Conservation (phyloP, 1,139 yeast species). For the Yamadazyma sp. region DNA sequence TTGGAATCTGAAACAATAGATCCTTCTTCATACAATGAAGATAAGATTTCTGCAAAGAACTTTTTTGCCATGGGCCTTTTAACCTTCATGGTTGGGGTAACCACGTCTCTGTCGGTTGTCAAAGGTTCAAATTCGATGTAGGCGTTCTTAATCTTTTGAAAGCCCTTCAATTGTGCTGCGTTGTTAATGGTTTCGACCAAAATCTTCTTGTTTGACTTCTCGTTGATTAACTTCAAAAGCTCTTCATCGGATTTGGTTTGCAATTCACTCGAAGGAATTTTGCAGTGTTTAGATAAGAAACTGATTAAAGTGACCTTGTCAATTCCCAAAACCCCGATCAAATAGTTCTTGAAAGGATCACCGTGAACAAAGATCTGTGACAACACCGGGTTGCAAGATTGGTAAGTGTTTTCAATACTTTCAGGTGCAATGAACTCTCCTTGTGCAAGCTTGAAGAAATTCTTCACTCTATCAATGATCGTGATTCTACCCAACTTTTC, state of each 20-base stretch:
- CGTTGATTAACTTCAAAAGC: conserved; percentile 28
- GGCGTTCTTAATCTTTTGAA: conserved; percentile 67
- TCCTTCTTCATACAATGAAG: conserved; percentile 62
- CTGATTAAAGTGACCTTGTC: conserved; percentile 23
- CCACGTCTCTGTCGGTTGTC: conserved; percentile 57
- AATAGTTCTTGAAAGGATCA: conserved; percentile 56
- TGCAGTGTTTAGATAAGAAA: conserved; percentile 19
- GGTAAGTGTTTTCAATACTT: conserved; percentile 39
- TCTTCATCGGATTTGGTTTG: conserved; percentile 16
- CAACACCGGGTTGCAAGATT: conserved; percentile 31
- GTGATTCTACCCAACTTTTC: conserved; percentile 25
- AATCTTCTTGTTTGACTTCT: conserved; percentile 25
- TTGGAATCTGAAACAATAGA: conserved; percentile 24
- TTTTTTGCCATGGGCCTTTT: conserved; percentile 61
- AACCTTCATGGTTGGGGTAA: conserved; percentile 77
- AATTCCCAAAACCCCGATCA: conserved; percentile 67
- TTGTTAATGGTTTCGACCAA: conserved; percentile 30
- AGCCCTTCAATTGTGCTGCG: conserved; percentile 38
- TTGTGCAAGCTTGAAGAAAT: conserved; percentile 45
- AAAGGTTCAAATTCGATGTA: conserved; percentile 65
- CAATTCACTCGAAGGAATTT: conserved; percentile 17
- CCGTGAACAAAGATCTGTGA: conserved; percentile 52
- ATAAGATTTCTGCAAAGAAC: conserved; percentile 48
- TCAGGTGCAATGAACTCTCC: conserved; percentile 49
- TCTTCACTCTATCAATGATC: conserved; percentile 44